These are phyloP conservation scores for Tricholoma furcatifolium DNA, from an alignment of 768 basidiomycete genomes.

Conservation along the genomic window DNA sequence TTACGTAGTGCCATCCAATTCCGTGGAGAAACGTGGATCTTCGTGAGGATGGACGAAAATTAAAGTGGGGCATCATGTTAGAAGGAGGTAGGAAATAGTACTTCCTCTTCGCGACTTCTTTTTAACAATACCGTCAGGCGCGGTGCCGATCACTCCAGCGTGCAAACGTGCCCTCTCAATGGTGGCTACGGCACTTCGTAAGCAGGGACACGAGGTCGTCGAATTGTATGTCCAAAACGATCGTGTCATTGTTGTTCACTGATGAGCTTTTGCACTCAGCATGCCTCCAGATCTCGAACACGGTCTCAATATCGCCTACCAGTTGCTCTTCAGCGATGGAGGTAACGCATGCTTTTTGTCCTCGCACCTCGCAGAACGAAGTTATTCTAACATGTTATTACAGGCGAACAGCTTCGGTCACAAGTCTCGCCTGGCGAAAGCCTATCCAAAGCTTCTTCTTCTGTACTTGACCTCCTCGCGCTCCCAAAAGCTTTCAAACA, in stretches of 20 bases:
- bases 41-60: conserved; percentile 44
- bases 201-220: conserved; percentile 63
- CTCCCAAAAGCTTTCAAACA: conserved; percentile 42
- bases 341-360: conserved; percentile 33
- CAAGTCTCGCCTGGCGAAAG: conserved; percentile 33
- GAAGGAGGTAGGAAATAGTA: conserved; percentile 48
- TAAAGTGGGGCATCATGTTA: conserved; percentile 65
- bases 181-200: conserved; percentile 51
- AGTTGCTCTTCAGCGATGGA: conserved; percentile 56
- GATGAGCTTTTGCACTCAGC: conserved; percentile 14
- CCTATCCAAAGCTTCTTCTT: conserved; percentile 28
- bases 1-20: conserved; percentile 45
- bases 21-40: conserved; percentile 48
- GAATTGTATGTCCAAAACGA: conserved; percentile 43
- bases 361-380: too few species aligned
- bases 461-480: conserved; percentile 32
- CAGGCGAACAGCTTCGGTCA: conserved; percentile 45
- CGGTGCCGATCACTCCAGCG: conserved; percentile 61
- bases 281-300: conserved; percentile 47
- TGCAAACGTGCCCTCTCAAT: conserved; percentile 54
- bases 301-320: conserved; percentile 51
- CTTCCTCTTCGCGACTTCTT: background rate
- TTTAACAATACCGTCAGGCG: conserved; percentile 34
- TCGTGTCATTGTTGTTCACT: background rate
- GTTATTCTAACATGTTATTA: conserved; percentile 1